These are phyloP conservation scores for Lactuca sativa DNA, from an alignment of 129 eudicot species.

Conservation along the genomic window DNA sequence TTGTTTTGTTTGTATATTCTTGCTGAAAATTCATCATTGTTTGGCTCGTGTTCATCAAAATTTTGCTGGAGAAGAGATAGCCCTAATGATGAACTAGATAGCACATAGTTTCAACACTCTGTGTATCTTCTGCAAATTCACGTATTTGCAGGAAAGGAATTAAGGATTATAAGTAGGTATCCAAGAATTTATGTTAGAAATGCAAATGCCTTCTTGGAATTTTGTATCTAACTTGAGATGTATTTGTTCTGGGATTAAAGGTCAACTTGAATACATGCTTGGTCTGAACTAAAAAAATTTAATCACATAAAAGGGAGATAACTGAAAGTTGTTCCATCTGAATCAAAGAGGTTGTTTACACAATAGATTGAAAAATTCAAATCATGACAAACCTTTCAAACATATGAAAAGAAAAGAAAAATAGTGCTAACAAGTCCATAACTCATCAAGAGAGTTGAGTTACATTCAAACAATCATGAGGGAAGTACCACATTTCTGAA, in stretches of 20 bases:
- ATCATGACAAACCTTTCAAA: too few species aligned
- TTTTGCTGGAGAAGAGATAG: constrained; percentile 51
- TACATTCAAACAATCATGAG: too few species aligned
- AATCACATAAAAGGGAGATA: neutral
- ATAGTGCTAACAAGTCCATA: too few species aligned
- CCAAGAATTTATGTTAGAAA: constrained; percentile 2
- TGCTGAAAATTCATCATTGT: constrained; percentile 56
- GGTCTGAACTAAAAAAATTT: neutral
- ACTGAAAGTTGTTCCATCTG: neutral
- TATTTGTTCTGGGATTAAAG: constrained; percentile 1
- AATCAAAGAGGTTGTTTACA: neutral
- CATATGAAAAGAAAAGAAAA: too few species aligned
- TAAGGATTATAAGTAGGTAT: constrained; percentile 19
- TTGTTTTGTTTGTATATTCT: constrained; percentile 71
- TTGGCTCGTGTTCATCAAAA: constrained; percentile 40
- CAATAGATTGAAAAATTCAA: too few species aligned
- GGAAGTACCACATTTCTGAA: too few species aligned
- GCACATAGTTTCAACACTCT: constrained; percentile 27
- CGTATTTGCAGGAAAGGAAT: constrained; percentile 12
- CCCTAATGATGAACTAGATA: constrained; percentile 40
- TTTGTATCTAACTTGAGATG: constrained; percentile 19
- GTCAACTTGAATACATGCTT: constrained; percentile 14
- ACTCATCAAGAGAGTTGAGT: too few species aligned
- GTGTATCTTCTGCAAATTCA: constrained; percentile 19
- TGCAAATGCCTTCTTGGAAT: constrained; percentile 13